Base-by-base conservation (phyloP, 176 grass and related monocot species). In the Tillandsia fasciculata region DNA sequence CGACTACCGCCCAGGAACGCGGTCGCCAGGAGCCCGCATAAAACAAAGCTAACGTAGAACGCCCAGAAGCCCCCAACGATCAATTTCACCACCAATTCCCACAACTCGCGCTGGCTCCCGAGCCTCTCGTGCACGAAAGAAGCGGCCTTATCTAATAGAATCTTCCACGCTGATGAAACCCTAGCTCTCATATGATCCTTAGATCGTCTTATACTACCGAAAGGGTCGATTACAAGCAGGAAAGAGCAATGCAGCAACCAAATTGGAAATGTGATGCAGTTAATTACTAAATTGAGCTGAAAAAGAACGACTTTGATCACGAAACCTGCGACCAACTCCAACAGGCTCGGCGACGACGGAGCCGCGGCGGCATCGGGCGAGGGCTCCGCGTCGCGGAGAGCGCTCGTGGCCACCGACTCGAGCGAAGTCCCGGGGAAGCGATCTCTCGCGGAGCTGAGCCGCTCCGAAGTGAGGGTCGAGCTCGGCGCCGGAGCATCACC, bases 51-150 rank as follows among this genome's bases (percentile, higher is more conserved):
- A 48, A 97, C 77, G 23, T 90, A 97, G 26, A 85, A 65, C 12
- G 94, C 90, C 86, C 89, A 90, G 71, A 97, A 75, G 54, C 76
- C 83, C 11, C 89, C 89, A 61, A 74, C 80, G n/a, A 70, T 50
- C 12, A 97, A 64, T 77, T 81, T 97, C 79, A 20, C 70, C 5
- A 54, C 74, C 23, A 92, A 33, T 52, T 70, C 82, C 61, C 77
- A 77, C 8, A 78, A 50, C 11, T 65, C 81, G 0, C 83, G 77
- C 53, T 65, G 61, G 2, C 56, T 67, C 48, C 79, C 82, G 12
- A 90, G 50, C 24, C 63, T 76, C 50, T 76, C 66, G 51, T 29
- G 9, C 65, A 80, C 73, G 12, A 18, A 33, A 22, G 66, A 67
- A 15, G n/a, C 63, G 29, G 74, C 80, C 27, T 81, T 88, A 15